Base-by-base conservation (phyloP, 441 rosid species). In the Aquilaria agallochum region DNA sequence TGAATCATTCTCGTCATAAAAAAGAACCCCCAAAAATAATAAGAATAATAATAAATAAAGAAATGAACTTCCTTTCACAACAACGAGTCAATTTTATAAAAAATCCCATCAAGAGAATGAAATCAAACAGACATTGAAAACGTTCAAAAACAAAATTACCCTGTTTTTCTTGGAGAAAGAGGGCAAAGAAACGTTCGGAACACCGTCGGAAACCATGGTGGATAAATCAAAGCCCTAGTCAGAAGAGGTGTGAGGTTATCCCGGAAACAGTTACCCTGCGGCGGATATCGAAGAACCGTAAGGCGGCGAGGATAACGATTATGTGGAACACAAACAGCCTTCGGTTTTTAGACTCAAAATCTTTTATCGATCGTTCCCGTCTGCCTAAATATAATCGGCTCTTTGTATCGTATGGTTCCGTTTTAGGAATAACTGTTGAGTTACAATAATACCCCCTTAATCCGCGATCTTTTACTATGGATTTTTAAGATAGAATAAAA, bases 81-180 rank as follows among this genome's bases (percentile, higher is more conserved):
- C 31, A 31, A 36, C 14, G 32, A 5, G 2, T 4, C 15, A 59
- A 53, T 27, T 2, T 2, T 33, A 34, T 11, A 3, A 2, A 45
- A 55, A 63, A 30, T 4, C 5, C 48, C 5, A 50, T 30, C 30
- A 10, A 20, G 14, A 31, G 15, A n/a, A 10, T 40, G 45, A 40
- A 63, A 54, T 20, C 20, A 45, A 13, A 33, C 2, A 33, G 13
- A 55, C 13, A 20, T 31, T 47, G 42, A 9, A 59, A 49, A 15
- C 11, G 63, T 50, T 11, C 3, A 14, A 31, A 31, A 60, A 54
- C 14, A 27, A 47, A 61, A 55, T 36, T 61, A 77, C 84, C 76
- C 82, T 73, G 71, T 79, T 75, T 69, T 77, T 82, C 77, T 82
- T 82, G 11, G 78, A 58, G 73, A 14, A 66, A 47, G 78, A 59